A percentile compares a stretch with the other conserved stretches of the same genome.
Conservation (phyloP, 2,329 filamentous ascomycete species). For the Ceratocystis lukuohia region DNA sequence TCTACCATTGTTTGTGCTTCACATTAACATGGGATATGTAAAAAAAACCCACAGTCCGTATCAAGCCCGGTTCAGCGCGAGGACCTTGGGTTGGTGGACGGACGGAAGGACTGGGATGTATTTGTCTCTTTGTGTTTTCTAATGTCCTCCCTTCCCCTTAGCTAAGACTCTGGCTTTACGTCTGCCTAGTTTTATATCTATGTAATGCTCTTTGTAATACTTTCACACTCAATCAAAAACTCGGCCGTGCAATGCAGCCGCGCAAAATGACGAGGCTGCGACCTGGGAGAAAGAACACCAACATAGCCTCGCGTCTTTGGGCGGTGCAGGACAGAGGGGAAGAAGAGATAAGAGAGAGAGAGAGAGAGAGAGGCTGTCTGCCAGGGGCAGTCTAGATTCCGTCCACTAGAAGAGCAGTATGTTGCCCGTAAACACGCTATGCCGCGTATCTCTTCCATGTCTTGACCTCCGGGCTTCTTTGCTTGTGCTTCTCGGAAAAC, state of each 20-base stretch:
- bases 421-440: too few species aligned
- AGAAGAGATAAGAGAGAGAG: neutral
- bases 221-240: neutral
- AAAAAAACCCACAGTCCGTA: neutral
- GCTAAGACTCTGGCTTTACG: too few species aligned
- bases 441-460: too few species aligned
- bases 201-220: conserved; percentile 1
- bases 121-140: too few species aligned
- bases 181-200: neutral
- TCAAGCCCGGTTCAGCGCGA: neutral
- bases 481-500: too few species aligned
- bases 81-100: neutral
- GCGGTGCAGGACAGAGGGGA: neutral
- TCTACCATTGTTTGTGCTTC: too few species aligned
- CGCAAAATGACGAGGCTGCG: neutral
- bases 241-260: neutral
- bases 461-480: too few species aligned
- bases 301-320: neutral
- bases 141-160: too few species aligned
- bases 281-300: neutral
- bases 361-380: neutral
- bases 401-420: too few species aligned
- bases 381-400: too few species aligned
- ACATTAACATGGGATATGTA: neutral
- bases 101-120: too few species aligned